phyloP scores from a whole-genome alignment of 371 early-diverging fungal species.

The Scutellospora calospora region DNA sequence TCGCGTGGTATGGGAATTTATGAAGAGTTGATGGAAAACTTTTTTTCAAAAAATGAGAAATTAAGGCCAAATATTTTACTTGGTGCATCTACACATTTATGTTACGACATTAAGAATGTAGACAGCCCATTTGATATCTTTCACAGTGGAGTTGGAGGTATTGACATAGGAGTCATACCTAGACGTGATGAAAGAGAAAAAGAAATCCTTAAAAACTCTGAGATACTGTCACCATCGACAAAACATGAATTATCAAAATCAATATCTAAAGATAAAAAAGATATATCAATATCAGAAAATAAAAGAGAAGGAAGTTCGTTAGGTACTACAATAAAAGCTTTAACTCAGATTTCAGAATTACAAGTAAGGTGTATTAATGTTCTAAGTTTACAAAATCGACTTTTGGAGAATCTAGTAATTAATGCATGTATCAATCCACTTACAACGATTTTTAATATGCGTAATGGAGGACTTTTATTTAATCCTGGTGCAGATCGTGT shows the following conservation, averaged over 20 bases:
- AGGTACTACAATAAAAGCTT: neutral
- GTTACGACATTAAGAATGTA: neutral
- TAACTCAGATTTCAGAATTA: slow-evolving; percentile 1
- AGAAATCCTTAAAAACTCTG: neutral
- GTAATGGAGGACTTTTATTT: slow-evolving; percentile 11
- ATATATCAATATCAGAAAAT: neutral
- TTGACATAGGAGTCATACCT: slow-evolving; percentile 20
- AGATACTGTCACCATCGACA: neutral
- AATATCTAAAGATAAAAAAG: neutral
- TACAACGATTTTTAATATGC: slow-evolving; percentile 25
- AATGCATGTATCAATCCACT: slow-evolving; percentile 24
- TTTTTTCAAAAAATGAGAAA: slow-evolving; percentile 11
- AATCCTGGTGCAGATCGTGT: slow-evolving; percentile 10
- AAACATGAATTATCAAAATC: neutral
- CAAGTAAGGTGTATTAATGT: neutral
- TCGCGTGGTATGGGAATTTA: slow-evolving; percentile 29
- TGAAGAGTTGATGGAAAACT: slow-evolving; percentile 37
- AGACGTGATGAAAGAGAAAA: neutral
- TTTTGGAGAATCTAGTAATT: slow-evolving; percentile 15
- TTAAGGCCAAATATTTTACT: slow-evolving; percentile 35
- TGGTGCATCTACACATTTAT: slow-evolving; percentile 19
- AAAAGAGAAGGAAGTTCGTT: neutral
- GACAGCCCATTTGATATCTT: neutral
- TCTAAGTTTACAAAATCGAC: neutral
- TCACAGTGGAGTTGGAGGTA: slow-evolving; percentile 6